Conservation (phyloP, 148 eudicot species). For the Chenopodium album region DNA sequence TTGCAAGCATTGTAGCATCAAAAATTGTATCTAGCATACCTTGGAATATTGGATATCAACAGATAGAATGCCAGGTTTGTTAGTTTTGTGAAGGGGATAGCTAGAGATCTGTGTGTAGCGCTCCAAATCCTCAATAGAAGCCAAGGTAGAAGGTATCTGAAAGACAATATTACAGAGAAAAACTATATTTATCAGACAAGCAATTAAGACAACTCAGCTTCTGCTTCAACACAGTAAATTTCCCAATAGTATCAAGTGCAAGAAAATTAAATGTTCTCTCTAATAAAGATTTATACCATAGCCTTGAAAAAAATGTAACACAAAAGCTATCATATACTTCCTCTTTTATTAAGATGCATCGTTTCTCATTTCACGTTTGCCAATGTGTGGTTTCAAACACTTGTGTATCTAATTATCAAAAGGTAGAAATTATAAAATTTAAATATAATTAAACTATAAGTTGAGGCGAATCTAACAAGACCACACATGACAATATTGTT, state of each 20-base stretch:
- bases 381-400: too few species aligned
- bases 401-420: too few species aligned
- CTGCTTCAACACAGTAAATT: background rate
- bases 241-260: background rate
- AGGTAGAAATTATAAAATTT: too few species aligned
- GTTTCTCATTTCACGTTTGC: too few species aligned
- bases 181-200: background rate
- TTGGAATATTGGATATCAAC: constrained; percentile 67
- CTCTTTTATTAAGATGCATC: too few species aligned
- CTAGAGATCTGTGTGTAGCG: constrained; percentile 76
- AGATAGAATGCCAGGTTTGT: constrained; percentile 86
- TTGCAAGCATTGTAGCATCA: background rate
- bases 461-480: too few species aligned
- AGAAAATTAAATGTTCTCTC: background rate
- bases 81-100: constrained; percentile 87
- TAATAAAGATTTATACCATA: background rate
- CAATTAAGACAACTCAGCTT: background rate
- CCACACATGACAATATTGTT: too few species aligned
- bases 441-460: too few species aligned
- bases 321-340: background rate
- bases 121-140: constrained; percentile 71
- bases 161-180: constrained; percentile 9
- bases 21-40: constrained; percentile 38
- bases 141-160: constrained; percentile 83
- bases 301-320: background rate